Conservation (phyloP, 495 filamentous ascomycete genomes). For the Friedmanniomyces simplex region DNA sequence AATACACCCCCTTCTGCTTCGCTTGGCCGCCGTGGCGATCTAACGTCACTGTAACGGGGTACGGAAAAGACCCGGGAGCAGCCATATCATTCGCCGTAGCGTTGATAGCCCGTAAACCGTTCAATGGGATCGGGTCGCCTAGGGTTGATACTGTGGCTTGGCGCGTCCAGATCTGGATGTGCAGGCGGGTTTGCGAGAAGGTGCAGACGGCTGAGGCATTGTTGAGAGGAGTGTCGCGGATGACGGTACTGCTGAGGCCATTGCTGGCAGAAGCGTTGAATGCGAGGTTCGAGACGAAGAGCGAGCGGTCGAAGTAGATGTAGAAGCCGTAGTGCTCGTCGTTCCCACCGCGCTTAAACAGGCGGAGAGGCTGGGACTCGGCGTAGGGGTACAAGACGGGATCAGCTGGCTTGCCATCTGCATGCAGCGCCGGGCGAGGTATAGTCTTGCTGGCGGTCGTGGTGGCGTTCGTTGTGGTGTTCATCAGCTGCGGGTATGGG, state of each 20-base stretch:
- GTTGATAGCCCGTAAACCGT: background rate
- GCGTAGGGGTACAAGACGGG: slow-evolving; percentile 60
- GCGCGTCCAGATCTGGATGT: slow-evolving; percentile 82
- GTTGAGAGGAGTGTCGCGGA: too few relatives aligned
- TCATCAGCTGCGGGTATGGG: slow-evolving; percentile 3
- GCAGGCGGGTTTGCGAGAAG: slow-evolving; percentile 73
- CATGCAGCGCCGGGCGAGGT: slow-evolving; percentile 36
- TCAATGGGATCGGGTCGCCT: too few relatives aligned
- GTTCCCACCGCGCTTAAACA: slow-evolving; percentile 69
- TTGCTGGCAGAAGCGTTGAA: background rate
- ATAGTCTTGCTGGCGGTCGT: background rate
- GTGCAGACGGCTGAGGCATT: slow-evolving; percentile 63
- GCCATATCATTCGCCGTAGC: slow-evolving; percentile 42
- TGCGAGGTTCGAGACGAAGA: slow-evolving; percentile 54
- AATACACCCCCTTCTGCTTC: slow-evolving; percentile 57
- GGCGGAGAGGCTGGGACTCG: slow-evolving; percentile 64
- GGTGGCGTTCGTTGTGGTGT: slow-evolving; percentile 24
- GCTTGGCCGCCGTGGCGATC: slow-evolving; percentile 60
- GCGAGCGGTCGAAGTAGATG: slow-evolving; percentile 78
- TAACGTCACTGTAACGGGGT: slow-evolving; percentile 67
- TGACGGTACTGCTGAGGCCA: too few relatives aligned
- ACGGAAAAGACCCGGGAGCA: slow-evolving; percentile 70
- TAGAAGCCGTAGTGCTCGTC: slow-evolving; percentile 93
- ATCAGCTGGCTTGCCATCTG: slow-evolving; percentile 60
- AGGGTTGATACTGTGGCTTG: background rate